Base-by-base conservation (phyloP, 495 filamentous ascomycete species). In the Letharia lupina region DNA sequence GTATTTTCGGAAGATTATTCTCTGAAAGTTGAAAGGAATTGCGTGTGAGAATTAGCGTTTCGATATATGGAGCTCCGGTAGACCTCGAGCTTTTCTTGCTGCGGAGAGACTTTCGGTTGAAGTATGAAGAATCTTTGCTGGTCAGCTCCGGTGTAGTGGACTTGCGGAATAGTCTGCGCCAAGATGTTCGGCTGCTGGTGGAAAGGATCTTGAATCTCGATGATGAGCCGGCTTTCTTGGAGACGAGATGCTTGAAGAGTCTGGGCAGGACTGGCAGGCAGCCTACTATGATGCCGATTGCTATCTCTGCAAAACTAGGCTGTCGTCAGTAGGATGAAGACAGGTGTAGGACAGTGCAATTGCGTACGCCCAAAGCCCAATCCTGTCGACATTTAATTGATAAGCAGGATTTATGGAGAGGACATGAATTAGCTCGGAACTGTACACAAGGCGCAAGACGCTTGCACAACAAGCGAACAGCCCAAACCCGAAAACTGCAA, bases 391-490 rank as follows among this genome's bases (percentile, higher is more conserved):
- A 16, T 62, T 28, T 31, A 48, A 6, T 37, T n/a, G 28, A 28
- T 20, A 37, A 39, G 15, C 8, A 47, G 42, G 28, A 37, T 0
- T 48, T 4, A 1, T 20, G 11, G 12, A 1, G 16, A 28, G 9
- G 9, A 37, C 9, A 1, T 62, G 15, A 3, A 20, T 11, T 3
- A n/a, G 4, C 60, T 37, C 28, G 13, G 15, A 16, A 23, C 2
- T 33, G 42, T 62, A 48, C 28, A 47, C 23, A 20, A 54, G 48
- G 48, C 60, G 60, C 16, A n/a, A 2, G 41, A 47, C 23, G 28
- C 60, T 62, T 62, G 60, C 60, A 15, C 15, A 37, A 4, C 60
- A 62, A 7, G 60, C 60, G 35, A 65, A 45, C 20, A 59, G n/a
- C 0, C 63, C 63, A 12, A 58, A 20, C 15, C 63, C 63, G 33